phyloP scores from a whole-genome alignment of 1,139 yeast species.

The Eremothecium gossypii region DNA sequence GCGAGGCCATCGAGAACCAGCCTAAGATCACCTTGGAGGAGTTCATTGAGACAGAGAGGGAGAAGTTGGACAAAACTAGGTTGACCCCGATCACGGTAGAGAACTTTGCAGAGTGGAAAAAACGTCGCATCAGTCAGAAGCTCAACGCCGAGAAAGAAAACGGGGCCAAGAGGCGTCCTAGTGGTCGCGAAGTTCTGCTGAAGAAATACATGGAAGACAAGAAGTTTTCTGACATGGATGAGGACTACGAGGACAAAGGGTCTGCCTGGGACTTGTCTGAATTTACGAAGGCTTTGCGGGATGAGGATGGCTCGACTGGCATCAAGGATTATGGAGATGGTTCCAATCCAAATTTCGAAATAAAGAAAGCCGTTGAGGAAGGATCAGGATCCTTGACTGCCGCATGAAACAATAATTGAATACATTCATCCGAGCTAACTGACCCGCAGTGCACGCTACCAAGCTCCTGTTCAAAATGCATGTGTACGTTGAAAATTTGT shows the following conservation, averaged over 20 bases:
- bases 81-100: slow-evolving; percentile 85
- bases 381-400: slow-evolving; percentile 10
- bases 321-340: slow-evolving; percentile 38
- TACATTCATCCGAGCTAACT: no score
- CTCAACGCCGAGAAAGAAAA: slow-evolving; percentile 49
- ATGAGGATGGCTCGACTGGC: slow-evolving; percentile 22
- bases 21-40: slow-evolving; percentile 94
- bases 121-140: slow-evolving; percentile 52
- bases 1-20: slow-evolving; percentile 72
- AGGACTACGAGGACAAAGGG: slow-evolving; percentile 39
- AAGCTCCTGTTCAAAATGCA: no score
- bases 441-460: no score
- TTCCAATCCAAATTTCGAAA: slow-evolving; percentile 31
- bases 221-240: slow-evolving; percentile 37
- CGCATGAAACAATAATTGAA: slow-evolving; percentile 8
- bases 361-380: slow-evolving; percentile 10
- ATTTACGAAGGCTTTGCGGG: slow-evolving; percentile 26
- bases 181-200: slow-evolving; percentile 77
- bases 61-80: slow-evolving; percentile 62
- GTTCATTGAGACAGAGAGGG: slow-evolving; percentile 89
- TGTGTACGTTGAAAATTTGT: no score
- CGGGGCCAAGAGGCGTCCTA: slow-evolving; percentile 32
- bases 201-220: slow-evolving; percentile 61
- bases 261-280: slow-evolving; percentile 67
- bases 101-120: slow-evolving; percentile 80